Base-by-base conservation (phyloP, 192 early-diverging fungal species). In the Paraglomus brasilianum region DNA sequence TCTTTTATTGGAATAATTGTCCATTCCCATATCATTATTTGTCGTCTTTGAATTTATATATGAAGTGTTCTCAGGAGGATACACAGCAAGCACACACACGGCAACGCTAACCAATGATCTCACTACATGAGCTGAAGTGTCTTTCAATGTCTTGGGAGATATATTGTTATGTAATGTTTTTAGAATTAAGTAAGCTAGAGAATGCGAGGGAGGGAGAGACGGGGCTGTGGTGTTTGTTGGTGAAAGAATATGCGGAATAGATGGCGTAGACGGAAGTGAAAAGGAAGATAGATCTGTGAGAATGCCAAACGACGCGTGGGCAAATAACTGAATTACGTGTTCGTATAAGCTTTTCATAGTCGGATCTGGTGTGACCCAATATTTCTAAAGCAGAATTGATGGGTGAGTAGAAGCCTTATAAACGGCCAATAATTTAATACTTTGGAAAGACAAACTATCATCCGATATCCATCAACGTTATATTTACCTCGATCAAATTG, bases 241-340 rank as follows among this genome's bases (percentile, higher is more conserved):
- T 36, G 42, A 49, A 55, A 55, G 51, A 13, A 55, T 13, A 17
- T 11, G 43, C 30, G 30, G 30, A 30, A 30, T 30, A 30, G 30
- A 30, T 30, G 30, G 30, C 1, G 30, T 2, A 30, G 30, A 3
- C 3, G 30, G 30, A 30, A 3, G 3, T 30, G 30, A 30, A 30
- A 30, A 30, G 15, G 49, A 55, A 15, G 42, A 44, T 15, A 40
- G 39, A n/a, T 68, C 50, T n/a, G 40, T 10, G 8, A 68, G 14
- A 14, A 68, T 68, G 21, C 55, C 66, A n/a, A 68, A 53, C 14
- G 50, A 2, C 21, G 66, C 51, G 51, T 68, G 66, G 9, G 66
- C 49, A 68, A 68, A 68, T 43, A 68, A 43, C 55, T 55, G 50
- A 13, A 68, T 44, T 44, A 68, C 51, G 55, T 68, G 66, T 14